Evolutionary conservation across 805 yeast genomes (phyloP), one percentile per base, ranked within the genome.

Genomic region (Ogataea populi-albae): DNA sequence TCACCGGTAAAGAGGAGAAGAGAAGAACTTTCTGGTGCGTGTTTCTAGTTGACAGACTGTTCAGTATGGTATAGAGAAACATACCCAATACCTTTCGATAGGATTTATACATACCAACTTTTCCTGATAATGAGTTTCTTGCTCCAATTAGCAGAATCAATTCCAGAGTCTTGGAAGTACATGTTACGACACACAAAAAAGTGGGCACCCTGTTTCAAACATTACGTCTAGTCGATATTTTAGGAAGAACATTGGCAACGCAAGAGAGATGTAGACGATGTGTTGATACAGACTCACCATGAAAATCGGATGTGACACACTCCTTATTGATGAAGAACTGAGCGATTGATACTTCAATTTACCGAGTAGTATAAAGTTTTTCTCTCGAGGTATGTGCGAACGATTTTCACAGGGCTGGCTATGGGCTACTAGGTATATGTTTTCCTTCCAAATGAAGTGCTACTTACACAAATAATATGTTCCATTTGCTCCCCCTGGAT

Each of bases 21-120:
- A 30, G 33, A 16, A 17, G 33, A 9, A 30, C 33, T 18, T 30
- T 30, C 14, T 30, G 33, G 33, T 30, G 33, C 14, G 25, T 21
- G 7, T 30, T 30, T 14, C 6, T 30, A 19, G 9, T 30, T 10
- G 33, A 30, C 17, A 17, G 33, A 19, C 25, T 30, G 7, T 30
- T 30, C 33, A 30, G 33, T 30, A 30, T 20, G 33, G 33, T 19
- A 30, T 23, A 19, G 33, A 30, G 16, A 30, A 25, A 30, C 33
- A 9, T 30, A 10, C 14, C 20, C 33, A 6, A 30, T 30, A 7
- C 25, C 33, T 21, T 15, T n/a, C 7, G 33, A 30, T 17, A 25
- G 23, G 10, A 30, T 30, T 19, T 30, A 17, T 21, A 30, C 33
- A 7, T 30, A 30, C 17, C 33, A 19, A 10, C 33, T 10, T 20